Evolutionary conservation across 768 basidiomycete species (phyloP).

Genomic region (Lactifluus volemus): DNA sequence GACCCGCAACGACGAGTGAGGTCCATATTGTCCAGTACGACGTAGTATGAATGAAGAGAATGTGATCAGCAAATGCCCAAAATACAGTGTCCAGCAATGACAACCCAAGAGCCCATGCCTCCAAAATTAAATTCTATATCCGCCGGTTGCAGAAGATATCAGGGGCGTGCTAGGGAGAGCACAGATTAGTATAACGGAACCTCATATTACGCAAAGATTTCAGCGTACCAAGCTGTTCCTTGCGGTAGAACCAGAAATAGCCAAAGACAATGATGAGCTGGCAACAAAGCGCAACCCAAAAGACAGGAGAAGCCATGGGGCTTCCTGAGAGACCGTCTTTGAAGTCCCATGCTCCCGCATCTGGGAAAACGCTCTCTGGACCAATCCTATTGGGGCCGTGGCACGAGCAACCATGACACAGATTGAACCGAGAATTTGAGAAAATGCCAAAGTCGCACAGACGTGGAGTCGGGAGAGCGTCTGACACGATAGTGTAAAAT

Average conservation of each 20-base stretch:
- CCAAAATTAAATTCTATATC: slow-evolving; percentile 14
- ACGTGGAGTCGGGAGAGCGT: slow-evolving; percentile 91
- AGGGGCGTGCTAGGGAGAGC: slow-evolving; percentile 23
- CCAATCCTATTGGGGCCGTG: slow-evolving; percentile 83
- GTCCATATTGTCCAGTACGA: slow-evolving; percentile 5
- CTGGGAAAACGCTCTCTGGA: slow-evolving; percentile 85
- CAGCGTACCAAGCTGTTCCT: slow-evolving; percentile 76
- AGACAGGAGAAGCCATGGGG: slow-evolving; percentile 74
- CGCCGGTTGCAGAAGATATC: slow-evolving; percentile 16
- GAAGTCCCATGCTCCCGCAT: slow-evolving; percentile 88
- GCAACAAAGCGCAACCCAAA: slow-evolving; percentile 79
- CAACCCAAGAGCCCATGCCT: slow-evolving; percentile 3
- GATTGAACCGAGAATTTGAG: slow-evolving; percentile 82
- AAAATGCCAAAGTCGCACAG: slow-evolving; percentile 84
- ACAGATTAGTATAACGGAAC: background rate
- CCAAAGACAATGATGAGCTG: slow-evolving; percentile 82
- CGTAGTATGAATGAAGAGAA: slow-evolving; percentile 10
- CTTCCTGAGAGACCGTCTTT: slow-evolving; percentile 62
- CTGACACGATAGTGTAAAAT: slow-evolving; percentile 24
- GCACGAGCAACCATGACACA: slow-evolving; percentile 92
- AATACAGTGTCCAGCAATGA: slow-evolving; percentile 15
- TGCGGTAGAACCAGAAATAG: slow-evolving; percentile 97
- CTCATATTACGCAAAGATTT: background rate
- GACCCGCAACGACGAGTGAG: background rate
- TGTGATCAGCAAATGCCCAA: slow-evolving; percentile 16